Conservation (phyloP, 1,284 basidiomycete species). For the Clitocybe nebularis region DNA sequence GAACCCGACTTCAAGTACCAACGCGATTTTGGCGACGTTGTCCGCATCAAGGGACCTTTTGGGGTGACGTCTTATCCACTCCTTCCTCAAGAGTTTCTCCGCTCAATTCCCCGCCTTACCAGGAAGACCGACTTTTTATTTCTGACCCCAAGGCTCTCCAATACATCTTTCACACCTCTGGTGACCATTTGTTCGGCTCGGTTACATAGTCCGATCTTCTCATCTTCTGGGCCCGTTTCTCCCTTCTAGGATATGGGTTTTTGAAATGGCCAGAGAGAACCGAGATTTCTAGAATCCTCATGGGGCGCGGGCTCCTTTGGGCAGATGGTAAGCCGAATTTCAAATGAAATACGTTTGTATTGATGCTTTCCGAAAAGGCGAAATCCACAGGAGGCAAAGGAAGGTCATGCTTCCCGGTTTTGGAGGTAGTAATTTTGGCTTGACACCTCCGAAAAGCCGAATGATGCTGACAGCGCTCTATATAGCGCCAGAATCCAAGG, state of each 20-base stretch:
- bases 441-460: too few relatives aligned
- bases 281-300: conserved; percentile 38
- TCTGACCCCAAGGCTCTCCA: conserved; percentile 45
- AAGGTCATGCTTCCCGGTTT: conserved; percentile 46
- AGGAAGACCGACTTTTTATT: conserved; percentile 41
- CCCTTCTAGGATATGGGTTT: conserved; percentile 36
- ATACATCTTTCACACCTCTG: conserved; percentile 44
- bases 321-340: conserved; percentile 23
- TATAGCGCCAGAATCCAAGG: conserved; percentile 41
- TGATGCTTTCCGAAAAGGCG: conserved; percentile 25
- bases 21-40: conserved; percentile 41
- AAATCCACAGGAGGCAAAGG: conserved; percentile 39
- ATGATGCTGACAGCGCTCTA: too few relatives aligned
- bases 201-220: background rate
- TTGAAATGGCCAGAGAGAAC: conserved; percentile 40
- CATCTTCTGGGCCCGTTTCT: conserved; percentile 1
- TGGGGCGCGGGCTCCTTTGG: conserved; percentile 43
- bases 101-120: conserved; percentile 4
- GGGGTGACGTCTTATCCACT: conserved; percentile 30
- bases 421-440: too few relatives aligned
- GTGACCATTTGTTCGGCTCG: conserved; percentile 23
- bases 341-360: background rate
- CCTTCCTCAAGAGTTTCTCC: background rate
- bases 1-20: conserved; percentile 51
- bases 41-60: conserved; percentile 47